A percentile compares a stretch with the other conserved stretches of the same genome.
phyloP scores from a whole-genome alignment of 1,284 basidiomycete genomes.

The Melampsora occidentalis region DNA sequence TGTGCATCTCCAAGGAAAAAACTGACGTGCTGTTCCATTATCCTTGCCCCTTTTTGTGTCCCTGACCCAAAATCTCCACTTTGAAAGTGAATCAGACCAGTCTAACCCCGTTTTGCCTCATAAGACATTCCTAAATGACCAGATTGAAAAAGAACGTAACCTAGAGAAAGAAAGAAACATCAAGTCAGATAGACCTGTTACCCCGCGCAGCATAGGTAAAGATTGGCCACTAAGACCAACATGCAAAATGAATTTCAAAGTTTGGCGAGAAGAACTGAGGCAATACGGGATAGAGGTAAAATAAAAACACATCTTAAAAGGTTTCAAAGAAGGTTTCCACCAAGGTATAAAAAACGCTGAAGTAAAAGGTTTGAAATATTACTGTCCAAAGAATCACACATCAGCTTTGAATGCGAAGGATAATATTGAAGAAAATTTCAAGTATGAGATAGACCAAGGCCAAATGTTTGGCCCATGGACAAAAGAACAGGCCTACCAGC shows the following conservation, averaged over 20 bases:
- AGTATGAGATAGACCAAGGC: not conserved
- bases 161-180: not conserved
- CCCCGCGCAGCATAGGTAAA: no score
- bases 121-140: no score
- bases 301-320: not conserved
- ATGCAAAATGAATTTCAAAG: conserved; percentile 11
- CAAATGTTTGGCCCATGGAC: conserved; percentile 13
- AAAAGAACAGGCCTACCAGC: not conserved
- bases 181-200: not conserved
- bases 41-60: not conserved
- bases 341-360: conserved; percentile 13
- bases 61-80: not conserved
- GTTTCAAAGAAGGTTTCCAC: conserved; percentile 6
- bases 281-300: not conserved
- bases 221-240: not conserved
- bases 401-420: not conserved
- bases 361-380: not conserved
- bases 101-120: no score
- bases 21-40: no score
- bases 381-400: conserved; percentile 2
- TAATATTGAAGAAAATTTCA: not conserved
- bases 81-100: no score
- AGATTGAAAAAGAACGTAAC: not conserved
- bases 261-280: not conserved
- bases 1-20: no score